These are phyloP conservation scores for Hymenoscyphus albidus DNA, from an alignment of 2,329 filamentous ascomycete species.

Conservation along the genomic window DNA sequence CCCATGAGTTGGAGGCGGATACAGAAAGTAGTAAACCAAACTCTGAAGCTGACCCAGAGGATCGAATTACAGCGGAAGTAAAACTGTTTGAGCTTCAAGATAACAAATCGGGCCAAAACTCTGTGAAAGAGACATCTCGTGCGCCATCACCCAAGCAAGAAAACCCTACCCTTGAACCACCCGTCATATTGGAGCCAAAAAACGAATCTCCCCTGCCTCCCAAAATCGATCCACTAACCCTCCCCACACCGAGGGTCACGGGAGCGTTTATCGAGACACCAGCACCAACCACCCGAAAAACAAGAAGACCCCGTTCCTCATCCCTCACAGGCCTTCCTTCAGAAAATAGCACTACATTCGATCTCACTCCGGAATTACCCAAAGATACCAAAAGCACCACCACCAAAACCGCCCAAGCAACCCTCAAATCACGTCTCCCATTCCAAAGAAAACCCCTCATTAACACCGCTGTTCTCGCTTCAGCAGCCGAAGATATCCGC, in stretches of 20 bases:
- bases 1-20: slow-evolving; percentile 15
- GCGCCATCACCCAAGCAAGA: slow-evolving; percentile 4
- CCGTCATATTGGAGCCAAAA: not conserved
- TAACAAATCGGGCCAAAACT: slow-evolving; percentile 25
- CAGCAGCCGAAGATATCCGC: slow-evolving; percentile 30
- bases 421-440: not conserved
- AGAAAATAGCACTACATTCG: not conserved
- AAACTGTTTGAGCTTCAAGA: slow-evolving; percentile 30
- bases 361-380: not conserved
- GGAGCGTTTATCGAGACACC: slow-evolving; percentile 36
- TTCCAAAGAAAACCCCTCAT: slow-evolving; percentile 13
- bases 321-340: not conserved
- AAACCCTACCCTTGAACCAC: not conserved
- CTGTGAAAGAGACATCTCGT: slow-evolving; percentile 21
- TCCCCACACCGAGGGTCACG: slow-evolving; percentile 32
- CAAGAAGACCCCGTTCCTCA: slow-evolving; percentile 21
- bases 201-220: slow-evolving; percentile 5
- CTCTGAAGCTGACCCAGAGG: slow-evolving; percentile 29
- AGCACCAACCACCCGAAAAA: slow-evolving; percentile 34
- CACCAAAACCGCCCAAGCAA: not conserved
- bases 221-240: slow-evolving; percentile 22
- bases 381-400: not conserved
- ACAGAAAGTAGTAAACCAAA: slow-evolving; percentile 19
- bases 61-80: slow-evolving; percentile 28
- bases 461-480: slow-evolving; percentile 24